phyloP scores from a whole-genome alignment of 2,329 filamentous ascomycete species.

The Ceratocystis lukuohia region DNA sequence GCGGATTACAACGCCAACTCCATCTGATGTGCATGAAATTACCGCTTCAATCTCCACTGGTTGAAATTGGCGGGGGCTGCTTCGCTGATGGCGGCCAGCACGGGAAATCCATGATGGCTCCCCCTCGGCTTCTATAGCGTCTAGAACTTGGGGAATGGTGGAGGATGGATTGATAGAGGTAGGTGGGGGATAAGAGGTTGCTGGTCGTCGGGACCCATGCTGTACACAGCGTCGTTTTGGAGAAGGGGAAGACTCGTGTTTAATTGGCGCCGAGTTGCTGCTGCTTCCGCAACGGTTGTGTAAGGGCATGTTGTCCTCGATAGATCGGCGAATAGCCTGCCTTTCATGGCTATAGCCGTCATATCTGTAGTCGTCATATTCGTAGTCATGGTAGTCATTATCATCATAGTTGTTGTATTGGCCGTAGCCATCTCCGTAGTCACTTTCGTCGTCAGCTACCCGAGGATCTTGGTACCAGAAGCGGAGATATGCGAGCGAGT shows the following conservation, averaged over 20 bases:
- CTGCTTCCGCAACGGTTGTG: neutral
- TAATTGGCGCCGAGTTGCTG: neutral
- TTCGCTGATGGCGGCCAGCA: constrained; percentile 24
- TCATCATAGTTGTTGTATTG: constrained; percentile 29
- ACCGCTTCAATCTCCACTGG: constrained; percentile 68
- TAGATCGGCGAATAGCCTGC: neutral
- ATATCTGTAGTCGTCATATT: constrained; percentile 23
- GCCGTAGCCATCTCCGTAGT: constrained; percentile 35
- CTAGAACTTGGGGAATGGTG: constrained; percentile 12
- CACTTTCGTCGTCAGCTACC: constrained; percentile 32
- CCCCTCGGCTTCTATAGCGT: constrained; percentile 26
- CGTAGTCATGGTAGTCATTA: constrained; percentile 22
- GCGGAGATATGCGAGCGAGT: constrained; percentile 78
- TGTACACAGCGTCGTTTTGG: constrained; percentile 12
- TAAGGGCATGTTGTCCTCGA: neutral
- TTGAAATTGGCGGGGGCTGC: neutral
- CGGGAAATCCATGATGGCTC: constrained; percentile 25
- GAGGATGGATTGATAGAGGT: constrained; percentile 15
- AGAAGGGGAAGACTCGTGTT: constrained; percentile 13
- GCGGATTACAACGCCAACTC: constrained; percentile 67
- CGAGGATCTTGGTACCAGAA: constrained; percentile 70
- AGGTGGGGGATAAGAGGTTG: constrained; percentile 15
- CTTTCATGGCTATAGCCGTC: constrained; percentile 14
- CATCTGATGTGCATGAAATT: constrained; percentile 83
- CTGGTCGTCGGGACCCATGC: constrained; percentile 6